Percentiles rank a stretch among this genome's conserved stretches.
phyloP scores from a whole-genome alignment of 306 rosid species.

The Ormosia semicastrata region DNA sequence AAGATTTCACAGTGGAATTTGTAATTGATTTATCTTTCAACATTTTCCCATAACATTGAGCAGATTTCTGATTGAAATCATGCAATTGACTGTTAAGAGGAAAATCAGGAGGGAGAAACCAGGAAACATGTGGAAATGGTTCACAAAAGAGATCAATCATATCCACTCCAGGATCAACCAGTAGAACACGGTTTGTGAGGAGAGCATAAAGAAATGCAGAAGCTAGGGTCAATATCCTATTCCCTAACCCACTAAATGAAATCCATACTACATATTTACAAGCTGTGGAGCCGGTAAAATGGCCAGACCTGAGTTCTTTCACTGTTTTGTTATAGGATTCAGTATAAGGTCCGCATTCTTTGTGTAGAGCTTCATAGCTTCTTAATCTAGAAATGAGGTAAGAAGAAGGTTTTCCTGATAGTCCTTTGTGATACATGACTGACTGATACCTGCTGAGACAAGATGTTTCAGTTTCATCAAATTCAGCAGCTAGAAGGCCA shows the following conservation, averaged over 20 bases:
- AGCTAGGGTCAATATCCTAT: slow-evolving; percentile 63
- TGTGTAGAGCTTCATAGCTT: slow-evolving; percentile 64
- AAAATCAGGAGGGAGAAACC: slow-evolving; percentile 68
- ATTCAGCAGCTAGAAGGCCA: slow-evolving; percentile 56
- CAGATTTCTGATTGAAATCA: slow-evolving; percentile 45
- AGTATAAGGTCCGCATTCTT: slow-evolving; percentile 66
- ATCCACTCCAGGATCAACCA: slow-evolving; percentile 75
- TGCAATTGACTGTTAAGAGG: slow-evolving; percentile 43
- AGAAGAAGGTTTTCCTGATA: slow-evolving; percentile 50
- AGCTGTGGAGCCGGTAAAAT: slow-evolving; percentile 24
- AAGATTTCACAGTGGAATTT: slow-evolving; percentile 34
- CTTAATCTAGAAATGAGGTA: slow-evolving; percentile 57
- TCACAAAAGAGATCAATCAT: slow-evolving; percentile 71
- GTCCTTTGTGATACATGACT: slow-evolving; percentile 39
- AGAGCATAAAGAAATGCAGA: slow-evolving; percentile 76
- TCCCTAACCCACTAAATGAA: slow-evolving; percentile 76
- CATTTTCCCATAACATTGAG: slow-evolving; percentile 62
- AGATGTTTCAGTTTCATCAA: slow-evolving; percentile 54
- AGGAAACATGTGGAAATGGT: slow-evolving; percentile 68
- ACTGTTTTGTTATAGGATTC: slow-evolving; percentile 57
- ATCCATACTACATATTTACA: slow-evolving; percentile 72
- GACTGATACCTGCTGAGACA: slow-evolving; percentile 71
- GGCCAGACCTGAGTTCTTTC: slow-evolving; percentile 52
- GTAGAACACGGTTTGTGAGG: slow-evolving; percentile 66
- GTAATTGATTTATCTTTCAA: slow-evolving; percentile 37